Evolutionary conservation across 352 stramenopile genomes (phyloP).

Genomic region (Phytophthora vignae): DNA sequence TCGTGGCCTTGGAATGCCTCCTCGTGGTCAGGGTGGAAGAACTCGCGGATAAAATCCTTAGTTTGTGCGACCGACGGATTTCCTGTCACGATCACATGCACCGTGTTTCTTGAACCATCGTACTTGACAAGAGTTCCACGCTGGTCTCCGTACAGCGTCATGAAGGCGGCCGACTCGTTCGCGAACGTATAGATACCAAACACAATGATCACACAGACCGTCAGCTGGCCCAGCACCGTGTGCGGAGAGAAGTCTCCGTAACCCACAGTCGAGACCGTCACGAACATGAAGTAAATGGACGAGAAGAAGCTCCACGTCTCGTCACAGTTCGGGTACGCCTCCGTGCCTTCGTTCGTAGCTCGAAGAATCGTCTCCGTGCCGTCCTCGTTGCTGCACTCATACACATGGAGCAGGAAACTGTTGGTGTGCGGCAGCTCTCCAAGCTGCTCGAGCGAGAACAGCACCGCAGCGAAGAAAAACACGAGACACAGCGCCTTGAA

Average conservation of each 20-base stretch:
- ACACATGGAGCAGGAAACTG: constrained; percentile 87
- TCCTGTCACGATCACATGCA: constrained; percentile 87
- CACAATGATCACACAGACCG: constrained; percentile 85
- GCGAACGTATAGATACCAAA: constrained; percentile 91
- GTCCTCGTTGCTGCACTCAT: constrained; percentile 73
- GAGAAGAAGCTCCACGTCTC: constrained; percentile 91
- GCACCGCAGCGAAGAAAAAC: constrained; percentile 83
- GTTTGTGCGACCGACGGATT: constrained; percentile 82
- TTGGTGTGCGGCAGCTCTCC: constrained; percentile 84
- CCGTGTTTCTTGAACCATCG: constrained; percentile 68
- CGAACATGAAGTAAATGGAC: constrained; percentile 92
- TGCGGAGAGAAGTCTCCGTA: constrained; percentile 90
- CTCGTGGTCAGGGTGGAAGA: constrained; percentile 89
- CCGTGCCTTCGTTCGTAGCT: constrained; percentile 60
- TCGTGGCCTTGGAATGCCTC: constrained; percentile 41
- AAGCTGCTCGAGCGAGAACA: constrained; percentile 88
- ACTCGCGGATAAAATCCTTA: constrained; percentile 90
- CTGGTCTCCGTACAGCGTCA: constrained; percentile 80
- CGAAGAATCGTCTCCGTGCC: constrained; percentile 57
- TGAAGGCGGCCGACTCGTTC: constrained; percentile 81
- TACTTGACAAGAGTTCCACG: constrained; percentile 66
- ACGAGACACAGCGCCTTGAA: constrained; percentile 84
- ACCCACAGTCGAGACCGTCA: constrained; percentile 88
- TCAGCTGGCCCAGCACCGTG: constrained; percentile 80
- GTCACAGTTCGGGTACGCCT: constrained; percentile 59